phyloP scores from a whole-genome alignment of 1,284 basidiomycete genomes.

The Austroboletus niveus region DNA sequence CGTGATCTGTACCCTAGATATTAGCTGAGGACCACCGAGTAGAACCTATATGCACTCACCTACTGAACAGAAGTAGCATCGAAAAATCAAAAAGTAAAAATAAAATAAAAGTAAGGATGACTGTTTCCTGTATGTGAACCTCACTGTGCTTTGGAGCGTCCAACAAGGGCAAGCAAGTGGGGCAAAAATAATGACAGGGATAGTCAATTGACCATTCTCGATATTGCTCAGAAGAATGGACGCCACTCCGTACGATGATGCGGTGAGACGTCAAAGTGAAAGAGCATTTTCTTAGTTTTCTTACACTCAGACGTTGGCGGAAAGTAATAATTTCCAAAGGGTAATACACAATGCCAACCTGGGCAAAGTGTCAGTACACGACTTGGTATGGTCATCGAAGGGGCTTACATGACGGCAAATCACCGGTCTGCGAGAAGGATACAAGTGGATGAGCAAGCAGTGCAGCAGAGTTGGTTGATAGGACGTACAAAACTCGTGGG shows the following conservation, averaged over 20 bases:
- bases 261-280: constrained; percentile 82
- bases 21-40: constrained; percentile 1
- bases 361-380: constrained; percentile 2
- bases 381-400: neutral
- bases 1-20: neutral
- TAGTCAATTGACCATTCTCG: constrained; percentile 21
- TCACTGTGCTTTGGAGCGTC: constrained; percentile 36
- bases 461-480: neutral
- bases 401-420: constrained; percentile 22
- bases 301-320: constrained; percentile 13
- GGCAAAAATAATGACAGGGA: constrained; percentile 45
- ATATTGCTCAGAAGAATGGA: constrained; percentile 85
- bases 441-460: neutral
- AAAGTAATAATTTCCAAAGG: constrained; percentile 26
- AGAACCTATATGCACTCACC: constrained; percentile 13
- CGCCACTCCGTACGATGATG: constrained; percentile 57
- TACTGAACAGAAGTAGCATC: constrained; percentile 1
- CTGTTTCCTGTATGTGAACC: constrained; percentile 62
- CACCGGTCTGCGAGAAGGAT: constrained; percentile 24
- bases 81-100: neutral
- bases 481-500: constrained; percentile 89
- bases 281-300: constrained; percentile 36
- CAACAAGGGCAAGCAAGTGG: constrained; percentile 36
- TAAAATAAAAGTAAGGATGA: neutral
- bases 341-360: constrained; percentile 25